Evolutionary conservation across 352 stramenopile species (phyloP).

Genomic region (Phytophthora fragariae): DNA sequence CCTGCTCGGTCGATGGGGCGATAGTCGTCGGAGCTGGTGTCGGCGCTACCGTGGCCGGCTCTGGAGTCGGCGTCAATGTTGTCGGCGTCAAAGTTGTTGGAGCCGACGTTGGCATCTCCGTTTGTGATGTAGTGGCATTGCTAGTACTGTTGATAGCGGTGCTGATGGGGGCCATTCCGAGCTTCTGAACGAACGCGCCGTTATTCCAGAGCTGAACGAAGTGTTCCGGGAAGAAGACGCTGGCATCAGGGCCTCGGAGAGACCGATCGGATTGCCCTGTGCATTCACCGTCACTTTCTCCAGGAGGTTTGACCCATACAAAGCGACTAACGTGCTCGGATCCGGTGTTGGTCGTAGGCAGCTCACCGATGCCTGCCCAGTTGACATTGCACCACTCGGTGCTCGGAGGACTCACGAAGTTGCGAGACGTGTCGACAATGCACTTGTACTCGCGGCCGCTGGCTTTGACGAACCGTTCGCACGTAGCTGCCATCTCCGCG

Average conservation of each 20-base stretch:
- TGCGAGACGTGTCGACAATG: conserved; percentile 53
- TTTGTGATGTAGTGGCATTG: conserved; percentile 9
- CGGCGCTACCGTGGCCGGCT: neutral
- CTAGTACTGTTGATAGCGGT: conserved; percentile 6
- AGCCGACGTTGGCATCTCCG: neutral
- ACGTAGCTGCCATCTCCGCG: conserved; percentile 39
- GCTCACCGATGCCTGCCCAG: conserved; percentile 44
- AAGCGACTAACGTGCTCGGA: conserved; percentile 43
- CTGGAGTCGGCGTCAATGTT: neutral
- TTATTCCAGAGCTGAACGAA: conserved; percentile 70
- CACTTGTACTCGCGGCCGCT: conserved; percentile 45
- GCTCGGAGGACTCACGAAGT: conserved; percentile 29
- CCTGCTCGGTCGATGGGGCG: neutral
- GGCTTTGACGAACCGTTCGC: conserved; percentile 41
- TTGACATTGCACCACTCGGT: conserved; percentile 59
- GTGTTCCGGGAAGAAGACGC: conserved; percentile 57
- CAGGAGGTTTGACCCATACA: conserved; percentile 57
- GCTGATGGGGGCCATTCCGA: conserved; percentile 32
- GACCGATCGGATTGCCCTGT: conserved; percentile 34
- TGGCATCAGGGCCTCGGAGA: conserved; percentile 48
- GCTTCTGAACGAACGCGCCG: conserved; percentile 48
- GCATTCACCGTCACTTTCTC: conserved; percentile 59
- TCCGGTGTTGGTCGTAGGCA: conserved; percentile 43
- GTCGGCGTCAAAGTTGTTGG: neutral
- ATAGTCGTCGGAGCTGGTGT: neutral